Conservation (phyloP, 495 filamentous ascomycete genomes). For the Achaetomiella virescens region DNA sequence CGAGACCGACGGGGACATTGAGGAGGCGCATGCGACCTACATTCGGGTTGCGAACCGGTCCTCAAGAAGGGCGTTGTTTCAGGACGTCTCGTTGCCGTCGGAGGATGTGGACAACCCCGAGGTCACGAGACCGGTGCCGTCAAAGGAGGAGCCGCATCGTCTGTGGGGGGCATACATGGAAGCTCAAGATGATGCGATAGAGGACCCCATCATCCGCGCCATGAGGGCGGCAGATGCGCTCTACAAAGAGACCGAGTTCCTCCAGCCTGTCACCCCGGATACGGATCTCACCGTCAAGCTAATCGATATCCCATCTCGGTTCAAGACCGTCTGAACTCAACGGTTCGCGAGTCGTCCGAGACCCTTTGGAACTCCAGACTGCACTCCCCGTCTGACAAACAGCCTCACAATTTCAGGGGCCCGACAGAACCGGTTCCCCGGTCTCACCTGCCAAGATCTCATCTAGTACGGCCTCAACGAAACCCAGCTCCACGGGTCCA, state of each 20-base stretch:
- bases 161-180: neutral
- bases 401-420: neutral
- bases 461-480: neutral
- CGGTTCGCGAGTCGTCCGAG: neutral
- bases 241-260: constrained; percentile 38
- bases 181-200: neutral
- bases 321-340: neutral
- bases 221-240: constrained; percentile 49
- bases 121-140: neutral
- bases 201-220: constrained; percentile 38
- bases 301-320: constrained; percentile 15
- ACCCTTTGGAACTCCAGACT: neutral
- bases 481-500: neutral
- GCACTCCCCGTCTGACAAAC: neutral
- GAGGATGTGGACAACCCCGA: neutral
- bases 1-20: constrained; percentile 36
- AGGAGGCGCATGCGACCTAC: constrained; percentile 39
- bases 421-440: neutral
- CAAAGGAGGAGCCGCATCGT: neutral
- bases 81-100: too few relatives aligned
- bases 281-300: constrained; percentile 31
- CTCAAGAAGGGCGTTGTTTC: neutral
- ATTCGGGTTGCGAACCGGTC: constrained; percentile 30
- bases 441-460: constrained; percentile 9
- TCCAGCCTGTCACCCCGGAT: constrained; percentile 33